Base-by-base conservation (phyloP, 495 filamentous ascomycete species). In the Penicillium lividum region DNA sequence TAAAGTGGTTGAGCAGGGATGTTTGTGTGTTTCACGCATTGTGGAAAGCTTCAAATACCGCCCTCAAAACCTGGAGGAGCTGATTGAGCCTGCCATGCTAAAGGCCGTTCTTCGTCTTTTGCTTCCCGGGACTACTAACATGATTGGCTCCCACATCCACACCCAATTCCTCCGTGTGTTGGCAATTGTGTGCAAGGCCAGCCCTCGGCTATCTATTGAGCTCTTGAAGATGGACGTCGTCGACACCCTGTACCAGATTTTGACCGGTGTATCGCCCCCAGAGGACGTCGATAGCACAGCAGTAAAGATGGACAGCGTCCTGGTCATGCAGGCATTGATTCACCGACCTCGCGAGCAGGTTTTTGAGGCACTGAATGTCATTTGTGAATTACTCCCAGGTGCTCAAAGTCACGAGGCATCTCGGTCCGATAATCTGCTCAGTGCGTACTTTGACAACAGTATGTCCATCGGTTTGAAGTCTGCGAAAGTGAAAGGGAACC, bases 301-400 rank as follows among this genome's bases (percentile, higher is more conserved):
- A n/a, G 75, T 84, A 43, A 96, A 94, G 73, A 92, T 97, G 67
- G 93, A 98, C 74, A 96, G 90, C 68, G 93, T 98, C 29, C 85
- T 99, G 49, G 93, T 98, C 72, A 98, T 99, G 95, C 94, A 99
- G 69, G 93, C 94, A 31, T 75, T 99, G 64, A 97, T 99, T 53
- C 95, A 98, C 67, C 85, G 93, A 34, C 94, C 94, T n/a, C 85
- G 92, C 45, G 94, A 99, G 66, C 95, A 98, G 70, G 88, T 99
- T 28, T 92, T 91, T 65, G 95, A 99, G 77, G 97, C 95, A 5
- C 83, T 99, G 55, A 97, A 97, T 71, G 93, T 99, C 56, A 92
- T 98, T 60, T 98, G 95, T 75, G 95, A 98, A 77, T 81, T 99
- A 15, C 81, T 99, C 28, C 95, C 95, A 3, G 74, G 73, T 7